These are phyloP conservation scores for Tremella yokohamensis DNA, from an alignment of 768 basidiomycete genomes.

Conservation along the genomic window DNA sequence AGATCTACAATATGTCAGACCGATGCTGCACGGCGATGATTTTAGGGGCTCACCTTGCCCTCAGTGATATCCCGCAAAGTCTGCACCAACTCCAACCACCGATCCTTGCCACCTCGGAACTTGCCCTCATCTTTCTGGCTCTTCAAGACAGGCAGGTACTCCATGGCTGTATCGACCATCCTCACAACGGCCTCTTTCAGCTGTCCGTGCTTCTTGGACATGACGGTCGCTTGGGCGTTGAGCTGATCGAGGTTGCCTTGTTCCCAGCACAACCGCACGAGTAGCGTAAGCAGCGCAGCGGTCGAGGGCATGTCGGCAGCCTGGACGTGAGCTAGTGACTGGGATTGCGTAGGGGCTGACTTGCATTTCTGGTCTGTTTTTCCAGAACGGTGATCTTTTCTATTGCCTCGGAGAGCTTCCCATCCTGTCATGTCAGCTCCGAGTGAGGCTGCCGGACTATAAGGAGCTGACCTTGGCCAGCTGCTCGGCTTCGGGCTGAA, in stretches of 20 bases:
- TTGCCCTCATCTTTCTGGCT: constrained; percentile 67
- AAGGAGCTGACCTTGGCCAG: constrained; percentile 62
- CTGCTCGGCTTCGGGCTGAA: constrained; percentile 66
- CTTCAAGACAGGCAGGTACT: constrained; percentile 74
- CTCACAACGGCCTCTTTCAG: constrained; percentile 82
- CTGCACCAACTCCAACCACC: constrained; percentile 71
- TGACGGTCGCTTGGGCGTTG: constrained; percentile 58
- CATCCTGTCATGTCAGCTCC: constrained; percentile 57
- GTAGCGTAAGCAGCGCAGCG: constrained; percentile 71
- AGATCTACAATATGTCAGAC: constrained; percentile 62
- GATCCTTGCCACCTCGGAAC: constrained; percentile 48
- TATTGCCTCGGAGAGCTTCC: constrained; percentile 75
- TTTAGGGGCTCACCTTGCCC: constrained; percentile 69
- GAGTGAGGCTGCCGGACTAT: not conserved
- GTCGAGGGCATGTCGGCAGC: constrained; percentile 93
- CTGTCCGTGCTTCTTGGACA: constrained; percentile 97
- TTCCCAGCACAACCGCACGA: constrained; percentile 68
- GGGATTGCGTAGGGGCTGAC: too few relatives aligned
- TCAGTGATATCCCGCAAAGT: constrained; percentile 88
- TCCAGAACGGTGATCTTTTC: constrained; percentile 86
- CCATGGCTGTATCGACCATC: constrained; percentile 83
- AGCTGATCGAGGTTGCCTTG: constrained; percentile 67
- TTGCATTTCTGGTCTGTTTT: constrained; percentile 92
- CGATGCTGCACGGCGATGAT: too few relatives aligned
- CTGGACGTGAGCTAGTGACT: constrained; percentile 57